Conservation (phyloP, 2,329 filamentous ascomycete species). For the Emydomyces testavorans region DNA sequence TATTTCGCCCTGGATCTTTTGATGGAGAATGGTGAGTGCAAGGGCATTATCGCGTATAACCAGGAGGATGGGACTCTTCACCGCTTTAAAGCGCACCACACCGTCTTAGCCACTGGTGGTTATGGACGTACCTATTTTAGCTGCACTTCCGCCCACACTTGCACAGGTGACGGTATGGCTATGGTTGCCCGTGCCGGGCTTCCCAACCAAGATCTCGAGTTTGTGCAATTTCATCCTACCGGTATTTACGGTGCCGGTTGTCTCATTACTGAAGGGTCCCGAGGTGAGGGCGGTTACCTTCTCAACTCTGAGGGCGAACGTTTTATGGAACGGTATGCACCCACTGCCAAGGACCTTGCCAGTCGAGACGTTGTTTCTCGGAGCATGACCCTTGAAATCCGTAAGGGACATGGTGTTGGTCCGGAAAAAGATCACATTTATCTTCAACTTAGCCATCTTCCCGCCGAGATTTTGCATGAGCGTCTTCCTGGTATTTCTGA, state of each 20-base stretch:
- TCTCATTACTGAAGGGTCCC: constrained; percentile 93
- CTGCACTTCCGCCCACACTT: constrained; percentile 95
- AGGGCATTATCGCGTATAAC: constrained; percentile 94
- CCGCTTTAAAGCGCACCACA: constrained; percentile 93
- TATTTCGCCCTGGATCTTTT: constrained; percentile 95
- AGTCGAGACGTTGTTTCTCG: constrained; percentile 92
- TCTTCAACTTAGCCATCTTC: constrained; percentile 92
- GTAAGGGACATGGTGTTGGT: constrained; percentile 91
- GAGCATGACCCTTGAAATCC: constrained; percentile 97
- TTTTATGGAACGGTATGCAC: constrained; percentile 98
- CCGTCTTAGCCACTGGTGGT: constrained; percentile 89
- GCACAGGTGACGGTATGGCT: constrained; percentile 97
- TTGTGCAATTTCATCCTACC: constrained; percentile 98
- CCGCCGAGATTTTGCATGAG: constrained; percentile 82
- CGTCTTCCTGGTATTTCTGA: constrained; percentile 97
- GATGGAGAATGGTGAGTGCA: constrained; percentile 95
- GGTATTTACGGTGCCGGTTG: constrained; percentile 98
- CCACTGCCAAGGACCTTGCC: constrained; percentile 94
- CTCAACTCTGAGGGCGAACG: constrained; percentile 96
- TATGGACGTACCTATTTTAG: constrained; percentile 98
- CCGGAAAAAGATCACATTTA: constrained; percentile 97
- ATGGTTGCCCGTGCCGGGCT: constrained; percentile 98
- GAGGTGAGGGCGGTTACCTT: constrained; percentile 95
- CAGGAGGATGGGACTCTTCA: constrained; percentile 97
- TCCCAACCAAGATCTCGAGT: constrained; percentile 97